These are phyloP conservation scores for Phytophthora crassamura DNA, from an alignment of 352 stramenopile species.

Conservation along the genomic window DNA sequence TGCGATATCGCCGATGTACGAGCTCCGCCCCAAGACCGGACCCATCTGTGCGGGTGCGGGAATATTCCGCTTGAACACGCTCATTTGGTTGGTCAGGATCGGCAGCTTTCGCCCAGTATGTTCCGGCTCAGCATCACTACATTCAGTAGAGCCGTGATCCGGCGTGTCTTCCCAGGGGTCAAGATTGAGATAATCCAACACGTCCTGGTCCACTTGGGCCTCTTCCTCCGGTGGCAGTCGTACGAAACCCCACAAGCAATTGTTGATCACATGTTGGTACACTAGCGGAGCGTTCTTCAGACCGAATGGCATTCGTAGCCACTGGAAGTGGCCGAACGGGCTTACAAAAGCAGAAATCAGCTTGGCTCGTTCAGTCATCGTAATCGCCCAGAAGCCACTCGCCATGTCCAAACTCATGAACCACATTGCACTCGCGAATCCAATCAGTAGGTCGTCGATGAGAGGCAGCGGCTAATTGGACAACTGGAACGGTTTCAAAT, in stretches of 20 bases:
- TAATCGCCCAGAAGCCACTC: background rate
- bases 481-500: too few relatives aligned
- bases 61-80: background rate
- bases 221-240: background rate
- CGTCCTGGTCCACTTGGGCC: background rate
- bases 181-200: background rate
- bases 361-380: background rate
- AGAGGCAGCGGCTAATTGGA: constrained; percentile 18
- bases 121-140: too few relatives aligned
- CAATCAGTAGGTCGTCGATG: constrained; percentile 31
- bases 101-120: background rate
- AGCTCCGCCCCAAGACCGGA: constrained; percentile 13
- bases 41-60: background rate
- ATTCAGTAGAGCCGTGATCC: too few relatives aligned
- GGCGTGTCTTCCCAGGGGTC: too few relatives aligned
- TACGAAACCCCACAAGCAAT: too few relatives aligned
- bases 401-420: constrained; percentile 14
- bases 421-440: constrained; percentile 1
- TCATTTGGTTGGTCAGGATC: background rate
- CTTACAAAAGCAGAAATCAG: too few relatives aligned
- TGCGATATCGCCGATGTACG: constrained; percentile 36
- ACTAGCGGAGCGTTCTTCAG: too few relatives aligned
- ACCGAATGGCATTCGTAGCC: background rate
- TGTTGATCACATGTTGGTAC: too few relatives aligned
- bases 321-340: too few relatives aligned